Evolutionary conservation across 2,329 filamentous ascomycete species (phyloP), one percentile per base, ranked within the genome.

Genomic region (Alternaria burnsii): DNA sequence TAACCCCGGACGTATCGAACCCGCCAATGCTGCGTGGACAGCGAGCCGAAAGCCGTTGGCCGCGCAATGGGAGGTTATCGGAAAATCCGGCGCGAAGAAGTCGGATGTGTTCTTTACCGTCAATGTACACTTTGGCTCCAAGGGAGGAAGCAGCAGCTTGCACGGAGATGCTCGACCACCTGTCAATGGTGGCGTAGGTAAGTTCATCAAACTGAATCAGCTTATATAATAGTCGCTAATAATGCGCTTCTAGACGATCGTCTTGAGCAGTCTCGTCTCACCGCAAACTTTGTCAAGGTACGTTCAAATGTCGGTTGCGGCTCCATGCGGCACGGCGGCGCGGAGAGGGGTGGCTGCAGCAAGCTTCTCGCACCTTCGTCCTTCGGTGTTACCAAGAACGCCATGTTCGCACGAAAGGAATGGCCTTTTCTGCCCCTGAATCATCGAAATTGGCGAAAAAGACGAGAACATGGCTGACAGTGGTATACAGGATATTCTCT

Each of bases 1-100:
- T 77, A 92, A 92, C 78, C 90, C 89, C 0, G 90, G 89, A 12
- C 85, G 86, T 42, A 89, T 92, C 69, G 88, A 89, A 52, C 89
- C 89, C 0, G 64, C 73, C 22, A 88, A 89, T 72, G 66, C 71
- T 5, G 88, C 87, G 1, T 92, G 87, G 86, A 78, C 78, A 3
- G 79, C 79, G 48, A 88, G 84, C 71, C 86, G 90, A 58, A 92
- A 91, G 79, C 89, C 90, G 2, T 80, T 92, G 0, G 88, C 83
- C 0, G 90, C 89, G 4, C 82, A 85, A 59, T 92, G 89, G 88
- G 84, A 86, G 70, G 83, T 87, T 0, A 78, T 86, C 34, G 82
- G 84, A 58, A 83, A 82, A 28, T 80, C 82, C 59, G 82, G 78
- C 61, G 30, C 38, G 6, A 59, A 59, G 12, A 84, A 82, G 62